phyloP scores from a whole-genome alignment of 192 early-diverging fungal genomes.

The Podila epigama region DNA sequence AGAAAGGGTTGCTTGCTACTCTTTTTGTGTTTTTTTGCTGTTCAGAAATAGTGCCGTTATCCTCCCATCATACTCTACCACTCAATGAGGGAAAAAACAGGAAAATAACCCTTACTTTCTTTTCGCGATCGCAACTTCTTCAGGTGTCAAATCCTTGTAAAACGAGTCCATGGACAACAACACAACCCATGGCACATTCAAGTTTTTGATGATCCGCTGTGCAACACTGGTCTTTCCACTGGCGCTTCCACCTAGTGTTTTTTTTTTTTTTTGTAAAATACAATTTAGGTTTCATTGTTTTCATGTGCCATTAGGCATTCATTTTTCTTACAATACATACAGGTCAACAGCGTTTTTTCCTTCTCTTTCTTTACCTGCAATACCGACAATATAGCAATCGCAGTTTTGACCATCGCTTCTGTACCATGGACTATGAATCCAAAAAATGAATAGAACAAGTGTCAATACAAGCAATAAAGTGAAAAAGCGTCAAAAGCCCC shows the following conservation, averaged over 20 bases:
- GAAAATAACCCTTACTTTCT: slow-evolving; percentile 50
- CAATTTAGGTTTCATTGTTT: too few relatives aligned
- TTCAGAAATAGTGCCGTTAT: too few relatives aligned
- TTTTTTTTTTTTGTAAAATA: too few relatives aligned
- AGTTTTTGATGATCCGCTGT: slow-evolving; percentile 72
- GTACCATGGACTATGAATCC: slow-evolving; percentile 54
- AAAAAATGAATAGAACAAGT: neutral
- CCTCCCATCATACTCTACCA: neutral
- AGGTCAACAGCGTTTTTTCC: neutral
- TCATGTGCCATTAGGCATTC: too few relatives aligned
- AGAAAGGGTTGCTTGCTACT: neutral
- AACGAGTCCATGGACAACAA: slow-evolving; percentile 97
- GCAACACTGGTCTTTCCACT: slow-evolving; percentile 88
- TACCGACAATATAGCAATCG: slow-evolving; percentile 73
- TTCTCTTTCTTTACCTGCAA: slow-evolving; percentile 65
- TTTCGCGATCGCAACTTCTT: slow-evolving; percentile 65
- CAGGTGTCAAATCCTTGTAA: slow-evolving; percentile 84
- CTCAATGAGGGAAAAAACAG: slow-evolving; percentile 1
- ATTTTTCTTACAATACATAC: too few relatives aligned
- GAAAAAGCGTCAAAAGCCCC: neutral
- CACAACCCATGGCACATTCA: slow-evolving; percentile 87
- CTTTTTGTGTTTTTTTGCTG: too few relatives aligned
- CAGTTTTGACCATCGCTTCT: slow-evolving; percentile 66
- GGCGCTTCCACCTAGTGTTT: slow-evolving; percentile 75
- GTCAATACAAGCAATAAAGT: neutral